Base-by-base conservation (phyloP, 2,329 filamentous ascomycete species). In the Cercospora citrullina region DNA sequence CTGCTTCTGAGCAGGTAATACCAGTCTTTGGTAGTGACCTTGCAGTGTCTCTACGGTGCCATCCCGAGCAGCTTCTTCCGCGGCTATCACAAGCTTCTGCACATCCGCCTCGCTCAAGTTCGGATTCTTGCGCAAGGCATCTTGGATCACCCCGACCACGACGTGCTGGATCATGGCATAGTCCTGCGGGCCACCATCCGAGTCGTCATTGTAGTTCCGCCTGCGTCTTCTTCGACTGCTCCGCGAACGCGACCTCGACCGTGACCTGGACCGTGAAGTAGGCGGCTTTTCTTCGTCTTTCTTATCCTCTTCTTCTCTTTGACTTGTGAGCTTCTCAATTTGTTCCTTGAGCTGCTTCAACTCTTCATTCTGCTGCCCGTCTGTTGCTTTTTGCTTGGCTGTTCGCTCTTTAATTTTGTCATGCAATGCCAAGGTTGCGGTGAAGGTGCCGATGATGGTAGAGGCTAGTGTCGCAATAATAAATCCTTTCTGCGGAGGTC, bases 381-480 rank as follows among this genome's bases (percentile, higher is more conserved):
- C 74, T 21, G 61, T 65, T 21, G 65, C 51, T 21, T 68, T 66
- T 31, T 76, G 74, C 59, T 79, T 76, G 39, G 74, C 72, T 36
- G 76, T 72, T 60, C 70, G 70, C 60, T 75, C 74, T 45, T 72
- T 69, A 8, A 81, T 75, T 31, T 80, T 79, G 65, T 82, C 80
- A 71, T 79, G 80, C 18, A 82, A 74, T n/a, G 79, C 78, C 72
- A 81, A 79, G 33, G 79, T 79, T n/a, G 80, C 79, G 3, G 79
- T 80, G 70, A 82, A 81, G 16, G 80, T 82, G 55, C 80, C 80
- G 63, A 82, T 76, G 14, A 82, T 75, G n/a, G 81, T 82, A 2
- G 79, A 80, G 30, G 80, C 79, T 12, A 82, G 72, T 14, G 80
- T 82, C 18, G 81, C 81, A 66, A 82, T 77, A 39, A 82, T 82